Base-by-base conservation (phyloP, 1,284 basidiomycete genomes). In the Pulveroboletus sp. region DNA sequence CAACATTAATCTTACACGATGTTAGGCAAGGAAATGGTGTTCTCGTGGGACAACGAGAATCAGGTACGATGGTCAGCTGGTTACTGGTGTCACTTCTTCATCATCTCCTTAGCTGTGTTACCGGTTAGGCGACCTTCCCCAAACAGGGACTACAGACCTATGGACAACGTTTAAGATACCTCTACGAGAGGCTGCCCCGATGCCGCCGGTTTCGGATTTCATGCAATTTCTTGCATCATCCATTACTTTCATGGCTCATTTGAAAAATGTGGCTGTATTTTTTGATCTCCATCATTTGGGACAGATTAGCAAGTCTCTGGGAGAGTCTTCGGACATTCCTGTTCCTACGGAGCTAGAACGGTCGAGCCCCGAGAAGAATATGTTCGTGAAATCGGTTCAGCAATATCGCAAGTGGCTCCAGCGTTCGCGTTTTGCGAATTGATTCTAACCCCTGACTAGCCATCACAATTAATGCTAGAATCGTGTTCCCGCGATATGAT, bases 211-310 rank as follows among this genome's bases (percentile, higher is more conserved):
- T 5, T 20, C 24, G 1, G 51, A 54, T 2, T 17, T 56, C 7
- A 46, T 56, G 50, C 54, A 29, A 36, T 56, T 56, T 22, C 50
- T 56, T 46, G 29, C 50, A 6, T 46, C 43, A n/a, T 56, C 54
- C 6, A 56, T 56, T 10, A 47, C 43, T 18, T 54, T 56, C 24
- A 54, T 54, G 54, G 38, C 20, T 15, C 31, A 46, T 35, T 11
- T 56, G 20, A 26, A 46, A 3, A 12, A 45, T 5, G 43, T 56
- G 2, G 11, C 14, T 4, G 31, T 56, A 11, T 56, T 45, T 24
- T 43, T 56, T 3, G 43, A 56, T n/a, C 12, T 31, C 9, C 15
- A 39, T 29, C 2, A n/a, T 7, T 20, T 56, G 3, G 54, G 38
- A 1, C 31, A 31, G 4, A 25, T 54, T 6, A 33, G 7, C 9